Evolutionary conservation across 768 basidiomycete species (phyloP).

Genomic region (Mycena venus): DNA sequence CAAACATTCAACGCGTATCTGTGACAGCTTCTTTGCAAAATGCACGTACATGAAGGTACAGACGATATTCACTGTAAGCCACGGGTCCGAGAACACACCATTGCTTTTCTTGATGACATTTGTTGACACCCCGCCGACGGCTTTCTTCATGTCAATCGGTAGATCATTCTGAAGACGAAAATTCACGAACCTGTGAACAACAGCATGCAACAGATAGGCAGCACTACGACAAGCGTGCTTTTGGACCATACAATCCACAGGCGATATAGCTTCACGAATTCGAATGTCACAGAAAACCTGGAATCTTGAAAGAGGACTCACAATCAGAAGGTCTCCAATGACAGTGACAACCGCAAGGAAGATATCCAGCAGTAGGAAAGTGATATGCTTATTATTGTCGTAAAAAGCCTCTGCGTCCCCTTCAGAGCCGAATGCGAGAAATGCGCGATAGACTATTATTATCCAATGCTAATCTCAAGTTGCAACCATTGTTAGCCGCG

Average conservation of each 20-base stretch:
- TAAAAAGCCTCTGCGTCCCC: not conserved
- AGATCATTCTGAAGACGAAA: not conserved
- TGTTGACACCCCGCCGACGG: not conserved
- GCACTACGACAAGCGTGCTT: not conserved
- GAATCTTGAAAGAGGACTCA: not conserved
- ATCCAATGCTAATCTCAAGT: not conserved
- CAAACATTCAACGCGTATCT: not conserved
- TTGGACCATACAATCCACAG: conserved; percentile 13
- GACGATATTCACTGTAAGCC: not conserved
- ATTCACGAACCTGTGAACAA: not conserved
- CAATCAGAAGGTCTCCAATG: conserved; percentile 1
- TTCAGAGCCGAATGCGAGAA: not conserved
- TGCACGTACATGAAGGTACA: not conserved
- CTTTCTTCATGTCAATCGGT: not conserved
- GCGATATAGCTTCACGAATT: not conserved
- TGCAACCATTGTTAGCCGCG: not conserved
- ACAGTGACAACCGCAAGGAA: not conserved
- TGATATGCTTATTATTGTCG: not conserved
- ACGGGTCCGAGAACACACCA: not conserved
- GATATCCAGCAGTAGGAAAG: not conserved
- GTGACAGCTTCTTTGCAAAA: not conserved
- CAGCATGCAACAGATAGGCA: not conserved
- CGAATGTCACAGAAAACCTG: not conserved
- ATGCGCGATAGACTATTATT: not conserved
- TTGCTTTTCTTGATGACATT: not conserved